Base-by-base conservation (phyloP, 2,329 filamentous ascomycete genomes). In the Cladosporium phlei region DNA sequence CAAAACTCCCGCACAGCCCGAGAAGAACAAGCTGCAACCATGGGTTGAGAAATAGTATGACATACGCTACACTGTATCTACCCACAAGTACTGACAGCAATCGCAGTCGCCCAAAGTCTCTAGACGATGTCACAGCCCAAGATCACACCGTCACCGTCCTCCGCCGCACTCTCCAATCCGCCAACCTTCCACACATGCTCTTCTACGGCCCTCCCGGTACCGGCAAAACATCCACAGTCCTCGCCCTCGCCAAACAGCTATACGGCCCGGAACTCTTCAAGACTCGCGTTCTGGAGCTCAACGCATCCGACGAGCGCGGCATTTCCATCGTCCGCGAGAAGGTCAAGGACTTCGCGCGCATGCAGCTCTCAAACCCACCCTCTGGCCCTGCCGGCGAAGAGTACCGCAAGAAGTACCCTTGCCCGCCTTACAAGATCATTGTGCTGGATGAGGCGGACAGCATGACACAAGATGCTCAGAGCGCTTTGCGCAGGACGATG, bases 21-120 rank as follows among this genome's bases (percentile, higher is more conserved):
- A 79, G 62, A 80, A 86, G 22, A 76, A 76, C 56, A 78, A 79
- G 61, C 75, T 83, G 57, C 91, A 96, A 63, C 93, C 93, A 60
- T 98, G 93, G 93, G 91, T 97, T 44, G 93, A 97, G 74, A 97
- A 97, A 86, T 97, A 96, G 91, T 95, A 74, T 47, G 64, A 52
- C 19, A 28, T 16, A 17, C 12, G 12, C 17, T 9, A 28, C 27
- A 37, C 9, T 14, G 17, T 16, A 11, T 8, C 17, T 2, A 9
- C 16, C 16, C n/a, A 24, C 12, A 5, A 2, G 8, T 9, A 49
- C 46, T 50, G 28, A 55, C 43, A 16, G 25, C n/a, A 9, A 16
- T 19, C 12, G 2, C 55, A 97, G 91, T 66, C 90, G 93, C 34
- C 94, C 93, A 21, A 96, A 94, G 69, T 89, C 84, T 9, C 82